Conservation (phyloP, 129 eudicot genomes). For the Dittrichia graveolens region DNA sequence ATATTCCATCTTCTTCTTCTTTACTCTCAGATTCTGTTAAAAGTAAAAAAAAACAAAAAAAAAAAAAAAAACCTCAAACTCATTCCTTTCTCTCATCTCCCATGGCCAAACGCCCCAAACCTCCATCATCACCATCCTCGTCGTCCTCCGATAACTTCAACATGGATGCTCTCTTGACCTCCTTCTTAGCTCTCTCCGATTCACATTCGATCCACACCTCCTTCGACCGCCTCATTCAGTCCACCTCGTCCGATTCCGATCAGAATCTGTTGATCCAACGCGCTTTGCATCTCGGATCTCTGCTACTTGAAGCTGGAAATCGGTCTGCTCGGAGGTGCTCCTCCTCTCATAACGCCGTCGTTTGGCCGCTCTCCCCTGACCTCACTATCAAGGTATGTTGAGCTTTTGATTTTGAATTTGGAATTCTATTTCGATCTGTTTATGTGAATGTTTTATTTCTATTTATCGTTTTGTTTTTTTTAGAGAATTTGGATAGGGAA, state of each 20-base stretch:
- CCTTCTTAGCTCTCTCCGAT: slow-evolving; percentile 48
- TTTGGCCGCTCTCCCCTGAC: slow-evolving; percentile 79
- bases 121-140: slow-evolving; percentile 22
- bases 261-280: slow-evolving; percentile 57
- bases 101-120: slow-evolving; percentile 53
- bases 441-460: neutral
- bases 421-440: slow-evolving; percentile 11
- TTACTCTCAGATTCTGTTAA: slow-evolving; percentile 4
- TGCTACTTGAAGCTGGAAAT: slow-evolving; percentile 63
- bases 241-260: slow-evolving; percentile 55
- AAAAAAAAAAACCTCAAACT: slow-evolving; percentile 19
- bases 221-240: slow-evolving; percentile 60
- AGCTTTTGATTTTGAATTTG: neutral
- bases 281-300: slow-evolving; percentile 55
- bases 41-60: no score
- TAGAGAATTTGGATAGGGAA: slow-evolving; percentile 7
- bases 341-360: slow-evolving; percentile 58
- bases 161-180: slow-evolving; percentile 46
- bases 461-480: neutral
- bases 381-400: slow-evolving; percentile 64
- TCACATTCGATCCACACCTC: slow-evolving; percentile 45
- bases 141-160: slow-evolving; percentile 14
- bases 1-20: neutral
- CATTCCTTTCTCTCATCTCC: slow-evolving; percentile 32
- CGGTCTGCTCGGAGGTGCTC: slow-evolving; percentile 67